A percentile compares a stretch with the other conserved stretches of the same genome.
These are phyloP conservation scores for Purpureocillium lavendulum DNA, from an alignment of 2,329 filamentous ascomycete species.

Conservation along the genomic window DNA sequence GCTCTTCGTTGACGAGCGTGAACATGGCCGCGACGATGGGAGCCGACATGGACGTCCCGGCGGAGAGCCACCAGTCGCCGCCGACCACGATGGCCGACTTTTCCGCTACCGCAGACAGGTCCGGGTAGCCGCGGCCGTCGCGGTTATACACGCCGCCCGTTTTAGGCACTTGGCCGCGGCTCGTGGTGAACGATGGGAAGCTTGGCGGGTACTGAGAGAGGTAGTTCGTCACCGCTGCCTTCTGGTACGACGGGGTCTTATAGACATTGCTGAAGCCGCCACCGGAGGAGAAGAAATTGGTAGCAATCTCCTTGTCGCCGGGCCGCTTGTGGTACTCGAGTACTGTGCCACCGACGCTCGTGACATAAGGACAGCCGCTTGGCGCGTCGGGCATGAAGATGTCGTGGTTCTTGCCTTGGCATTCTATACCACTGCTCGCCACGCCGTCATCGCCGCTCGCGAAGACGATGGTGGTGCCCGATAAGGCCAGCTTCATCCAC, in stretches of 20 bases:
- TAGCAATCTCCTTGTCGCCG: constrained; percentile 11
- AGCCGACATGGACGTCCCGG: constrained; percentile 9
- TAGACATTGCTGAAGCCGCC: constrained; percentile 18
- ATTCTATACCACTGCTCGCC: constrained; percentile 2
- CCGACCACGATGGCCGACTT: constrained; percentile 29
- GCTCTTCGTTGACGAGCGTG: constrained; percentile 11
- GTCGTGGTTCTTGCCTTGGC: background rate
- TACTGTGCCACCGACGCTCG: constrained; percentile 38
- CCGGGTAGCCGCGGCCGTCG: constrained; percentile 28
- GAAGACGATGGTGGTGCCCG: constrained; percentile 31
- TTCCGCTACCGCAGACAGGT: constrained; percentile 33
- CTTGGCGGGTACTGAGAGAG: no score
- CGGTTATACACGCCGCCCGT: constrained; percentile 26
- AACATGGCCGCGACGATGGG: constrained; percentile 12
- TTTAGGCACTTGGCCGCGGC: background rate
- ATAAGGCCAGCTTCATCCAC: constrained; percentile 37
- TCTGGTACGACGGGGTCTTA: constrained; percentile 22
- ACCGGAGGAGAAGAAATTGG: constrained; percentile 24
- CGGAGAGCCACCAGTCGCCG: constrained; percentile 15
- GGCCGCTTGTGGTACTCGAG: constrained; percentile 31
- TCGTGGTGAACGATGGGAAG: background rate
- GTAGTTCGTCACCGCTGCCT: constrained; percentile 24
- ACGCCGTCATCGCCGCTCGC: constrained; percentile 31
- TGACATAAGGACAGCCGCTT: constrained; percentile 35
- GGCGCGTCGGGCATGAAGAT: constrained; percentile 24